Conservation (phyloP, 2,329 filamentous ascomycete species). For the Pseudogymnoascus pannorum region DNA sequence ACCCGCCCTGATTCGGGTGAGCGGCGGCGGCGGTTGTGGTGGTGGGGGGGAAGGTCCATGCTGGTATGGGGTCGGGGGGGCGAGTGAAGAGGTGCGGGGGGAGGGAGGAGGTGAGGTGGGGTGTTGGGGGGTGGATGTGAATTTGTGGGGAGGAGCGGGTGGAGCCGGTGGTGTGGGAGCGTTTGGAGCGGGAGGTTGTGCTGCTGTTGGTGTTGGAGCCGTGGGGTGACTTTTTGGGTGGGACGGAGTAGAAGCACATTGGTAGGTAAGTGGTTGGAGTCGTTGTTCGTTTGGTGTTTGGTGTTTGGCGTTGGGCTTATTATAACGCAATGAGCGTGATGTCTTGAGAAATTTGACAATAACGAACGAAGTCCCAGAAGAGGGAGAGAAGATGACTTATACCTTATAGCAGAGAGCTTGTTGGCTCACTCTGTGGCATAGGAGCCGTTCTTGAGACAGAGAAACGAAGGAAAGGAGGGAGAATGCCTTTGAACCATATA, state of each 20-base stretch:
- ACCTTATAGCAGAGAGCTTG: not conserved
- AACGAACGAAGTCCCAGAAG: not conserved
- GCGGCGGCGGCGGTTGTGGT: not conserved
- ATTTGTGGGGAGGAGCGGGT: not conserved
- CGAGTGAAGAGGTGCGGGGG: not conserved
- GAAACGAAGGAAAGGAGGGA: not conserved
- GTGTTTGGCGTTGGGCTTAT: not conserved
- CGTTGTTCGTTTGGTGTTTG: not conserved
- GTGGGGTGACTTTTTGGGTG: not conserved
- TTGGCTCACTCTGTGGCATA: not conserved
- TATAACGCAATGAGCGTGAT: not conserved
- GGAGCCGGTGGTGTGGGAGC: not conserved
- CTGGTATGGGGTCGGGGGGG: not conserved
- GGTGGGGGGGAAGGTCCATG: not conserved
- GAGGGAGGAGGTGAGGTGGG: not conserved
- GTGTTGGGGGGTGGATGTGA: not conserved
- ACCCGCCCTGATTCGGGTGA: not conserved
- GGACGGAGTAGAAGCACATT: not conserved
- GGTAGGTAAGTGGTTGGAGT: not conserved
- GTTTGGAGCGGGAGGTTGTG: not conserved
- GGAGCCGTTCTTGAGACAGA: not conserved
- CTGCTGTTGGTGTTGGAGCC: not conserved
- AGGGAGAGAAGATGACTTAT: not conserved
- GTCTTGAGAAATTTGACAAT: not conserved
- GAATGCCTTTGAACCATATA: conserved; percentile 1